These are phyloP conservation scores for Coniella lustricola DNA, from an alignment of 2,329 filamentous ascomycete species.

Conservation along the genomic window DNA sequence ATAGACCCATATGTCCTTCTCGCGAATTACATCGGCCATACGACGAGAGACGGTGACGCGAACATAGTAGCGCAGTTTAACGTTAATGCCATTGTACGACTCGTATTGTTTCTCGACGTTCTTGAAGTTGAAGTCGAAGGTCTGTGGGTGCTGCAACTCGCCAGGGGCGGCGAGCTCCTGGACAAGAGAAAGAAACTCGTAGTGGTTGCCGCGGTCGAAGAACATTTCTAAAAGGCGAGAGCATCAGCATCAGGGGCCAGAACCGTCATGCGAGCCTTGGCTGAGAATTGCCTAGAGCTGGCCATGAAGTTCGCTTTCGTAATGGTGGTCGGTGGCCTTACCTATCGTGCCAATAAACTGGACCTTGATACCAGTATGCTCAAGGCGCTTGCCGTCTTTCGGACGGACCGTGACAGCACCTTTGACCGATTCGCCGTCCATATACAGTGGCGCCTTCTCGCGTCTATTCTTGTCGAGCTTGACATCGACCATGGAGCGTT, in stretches of 20 bases:
- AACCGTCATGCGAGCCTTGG: too few relatives aligned
- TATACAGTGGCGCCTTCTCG: slow-evolving; percentile 93
- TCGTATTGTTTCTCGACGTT: slow-evolving; percentile 99
- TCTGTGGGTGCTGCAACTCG: slow-evolving; percentile 97
- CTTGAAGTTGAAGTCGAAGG: slow-evolving; percentile 99
- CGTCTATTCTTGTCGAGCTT: slow-evolving; percentile 97
- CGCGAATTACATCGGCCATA: slow-evolving; percentile 96
- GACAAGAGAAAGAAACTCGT: slow-evolving; percentile 95
- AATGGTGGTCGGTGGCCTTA: slow-evolving; percentile 35
- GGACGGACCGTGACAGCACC: slow-evolving; percentile 90
- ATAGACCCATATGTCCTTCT: slow-evolving; percentile 99
- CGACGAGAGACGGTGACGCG: slow-evolving; percentile 92
- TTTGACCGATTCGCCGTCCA: slow-evolving; percentile 97
- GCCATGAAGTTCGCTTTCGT: too few relatives aligned
- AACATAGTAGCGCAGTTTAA: slow-evolving; percentile 97
- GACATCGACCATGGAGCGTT: slow-evolving; percentile 91
- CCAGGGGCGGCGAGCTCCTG: slow-evolving; percentile 95
- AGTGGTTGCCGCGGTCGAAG: slow-evolving; percentile 97
- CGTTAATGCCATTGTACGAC: slow-evolving; percentile 99
- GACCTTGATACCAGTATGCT: slow-evolving; percentile 98
- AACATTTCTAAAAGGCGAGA: slow-evolving; percentile 78
- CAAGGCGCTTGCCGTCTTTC: slow-evolving; percentile 95
- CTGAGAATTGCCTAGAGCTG: not conserved
- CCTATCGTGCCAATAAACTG: slow-evolving; percentile 99
- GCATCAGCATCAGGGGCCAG: not conserved